Conservation (phyloP, 1,139 yeast species). For the Geotrichum candidum region DNA sequence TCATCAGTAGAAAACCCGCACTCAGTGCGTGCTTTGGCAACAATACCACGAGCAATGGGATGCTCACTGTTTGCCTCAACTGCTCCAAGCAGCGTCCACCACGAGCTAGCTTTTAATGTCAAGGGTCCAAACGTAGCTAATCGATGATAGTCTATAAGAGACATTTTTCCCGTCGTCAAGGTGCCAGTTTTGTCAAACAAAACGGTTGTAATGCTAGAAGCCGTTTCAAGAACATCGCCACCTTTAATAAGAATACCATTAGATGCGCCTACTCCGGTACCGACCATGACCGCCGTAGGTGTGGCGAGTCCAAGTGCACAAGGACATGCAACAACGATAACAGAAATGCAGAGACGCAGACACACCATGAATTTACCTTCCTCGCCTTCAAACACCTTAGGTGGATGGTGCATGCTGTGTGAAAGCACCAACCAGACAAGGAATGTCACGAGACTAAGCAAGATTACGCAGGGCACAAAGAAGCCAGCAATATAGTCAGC, state of each 20-base stretch:
- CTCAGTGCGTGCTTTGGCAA: constrained; percentile 31
- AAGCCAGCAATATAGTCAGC: constrained; percentile 82
- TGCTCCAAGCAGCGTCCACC: constrained; percentile 60
- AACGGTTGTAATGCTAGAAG: constrained; percentile 58
- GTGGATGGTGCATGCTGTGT: constrained; percentile 42
- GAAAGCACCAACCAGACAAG: constrained; percentile 55
- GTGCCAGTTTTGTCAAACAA: constrained; percentile 97
- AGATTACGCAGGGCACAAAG: constrained; percentile 74
- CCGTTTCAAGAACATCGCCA: constrained; percentile 78
- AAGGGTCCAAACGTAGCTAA: neutral
- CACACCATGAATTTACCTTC: constrained; percentile 62
- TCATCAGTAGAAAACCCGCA: constrained; percentile 19
- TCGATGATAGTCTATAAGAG: constrained; percentile 37
- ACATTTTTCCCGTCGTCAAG: constrained; percentile 79
- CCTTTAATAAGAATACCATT: constrained; percentile 91
- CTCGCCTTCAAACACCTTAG: constrained; percentile 50
- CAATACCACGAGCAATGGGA: constrained; percentile 76
- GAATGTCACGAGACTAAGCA: constrained; percentile 60
- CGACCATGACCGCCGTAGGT: constrained; percentile 98
- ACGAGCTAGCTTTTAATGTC: constrained; percentile 25
- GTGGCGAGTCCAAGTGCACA: constrained; percentile 96
- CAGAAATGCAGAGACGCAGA: constrained; percentile 81
- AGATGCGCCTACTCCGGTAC: constrained; percentile 91
- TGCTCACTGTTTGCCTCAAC: constrained; percentile 76
- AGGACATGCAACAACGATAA: constrained; percentile 95